Conservation (phyloP, 306 rosid genomes). For the Hippophae rhamnoides region DNA sequence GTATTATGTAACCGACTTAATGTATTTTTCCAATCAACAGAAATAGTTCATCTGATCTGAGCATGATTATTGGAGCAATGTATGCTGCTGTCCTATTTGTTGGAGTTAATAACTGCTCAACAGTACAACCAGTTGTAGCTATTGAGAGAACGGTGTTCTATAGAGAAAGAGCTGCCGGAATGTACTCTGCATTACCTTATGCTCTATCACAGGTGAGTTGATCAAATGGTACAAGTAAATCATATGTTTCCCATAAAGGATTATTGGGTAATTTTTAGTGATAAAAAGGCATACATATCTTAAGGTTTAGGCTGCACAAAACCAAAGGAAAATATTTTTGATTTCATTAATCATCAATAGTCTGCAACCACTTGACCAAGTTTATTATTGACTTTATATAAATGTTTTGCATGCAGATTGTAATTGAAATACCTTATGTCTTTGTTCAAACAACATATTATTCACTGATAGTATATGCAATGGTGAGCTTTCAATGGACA, state of each 20-base stretch:
- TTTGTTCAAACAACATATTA: slow-evolving; percentile 24
- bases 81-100: slow-evolving; percentile 48
- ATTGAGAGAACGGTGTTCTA: slow-evolving; percentile 54
- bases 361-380: too few relatives aligned
- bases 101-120: slow-evolving; percentile 30
- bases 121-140: slow-evolving; percentile 46
- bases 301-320: too few relatives aligned
- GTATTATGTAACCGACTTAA: too few relatives aligned
- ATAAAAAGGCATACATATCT: too few relatives aligned
- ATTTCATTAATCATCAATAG: too few relatives aligned
- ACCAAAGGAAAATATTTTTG: too few relatives aligned
- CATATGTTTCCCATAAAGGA: too few relatives aligned
- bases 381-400: too few relatives aligned
- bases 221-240: too few relatives aligned
- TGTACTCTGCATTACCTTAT: slow-evolving; percentile 57
- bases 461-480: slow-evolving; percentile 18
- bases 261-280: too few relatives aligned
- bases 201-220: slow-evolving; percentile 47
- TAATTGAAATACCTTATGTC: slow-evolving; percentile 23
- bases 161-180: slow-evolving; percentile 68
- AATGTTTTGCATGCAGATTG: slow-evolving; percentile 12
- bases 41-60: slow-evolving; percentile 33
- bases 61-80: slow-evolving; percentile 40
- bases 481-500: slow-evolving; percentile 31
- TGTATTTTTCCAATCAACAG: background rate